Base-by-base conservation (phyloP, 176 grass and related monocot species). In the Carex cristatella region DNA sequence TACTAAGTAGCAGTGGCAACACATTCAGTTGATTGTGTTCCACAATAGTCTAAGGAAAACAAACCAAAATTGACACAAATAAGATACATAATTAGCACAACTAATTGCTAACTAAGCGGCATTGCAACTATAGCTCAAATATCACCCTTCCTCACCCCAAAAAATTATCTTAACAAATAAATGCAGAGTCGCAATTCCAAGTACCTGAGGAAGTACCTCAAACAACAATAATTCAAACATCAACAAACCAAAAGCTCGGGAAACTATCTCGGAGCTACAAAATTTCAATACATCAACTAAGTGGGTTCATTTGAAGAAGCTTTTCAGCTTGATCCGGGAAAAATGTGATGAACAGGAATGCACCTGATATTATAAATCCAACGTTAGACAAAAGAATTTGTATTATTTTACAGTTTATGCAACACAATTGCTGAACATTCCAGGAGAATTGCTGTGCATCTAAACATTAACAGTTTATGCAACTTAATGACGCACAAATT, bases 321-420 rank as follows among this genome's bases (percentile, higher is more conserved):
- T 97, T 92, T 85, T 95, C 90, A 65, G 95, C 95, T 86, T 98
- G 95, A 44, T 98, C 93, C 0, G 95, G 95, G 85, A 95, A 98
- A 38, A 95, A 88, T 84, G 91, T 94, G 79, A 98, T 91, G 73
- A 98, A 95, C 13, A 98, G 83, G 40, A 81, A 95, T 48, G 93
- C 87, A 88, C 91, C 95, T 98, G 91, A 40, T 83, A 18, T 81
- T 32, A 35, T 1, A 13, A 28, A 14, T 48, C 58, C n/a, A 44
- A 12, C 37, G 16, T 32, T 18, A 68, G 49, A 30, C 73, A 72
- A 32, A 32, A 65, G 31, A 13, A 82, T 53, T 59, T 67, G 62
- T 65, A 32, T 15, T 69, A 0, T 81, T 27, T 79, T 33, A 86
- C 19, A 64, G 9, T 8, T 59, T 46, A 46, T 49, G 33, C 32